Evolutionary conservation across 1,284 basidiomycete species (phyloP).

Genomic region (Marasmius fiardii): DNA sequence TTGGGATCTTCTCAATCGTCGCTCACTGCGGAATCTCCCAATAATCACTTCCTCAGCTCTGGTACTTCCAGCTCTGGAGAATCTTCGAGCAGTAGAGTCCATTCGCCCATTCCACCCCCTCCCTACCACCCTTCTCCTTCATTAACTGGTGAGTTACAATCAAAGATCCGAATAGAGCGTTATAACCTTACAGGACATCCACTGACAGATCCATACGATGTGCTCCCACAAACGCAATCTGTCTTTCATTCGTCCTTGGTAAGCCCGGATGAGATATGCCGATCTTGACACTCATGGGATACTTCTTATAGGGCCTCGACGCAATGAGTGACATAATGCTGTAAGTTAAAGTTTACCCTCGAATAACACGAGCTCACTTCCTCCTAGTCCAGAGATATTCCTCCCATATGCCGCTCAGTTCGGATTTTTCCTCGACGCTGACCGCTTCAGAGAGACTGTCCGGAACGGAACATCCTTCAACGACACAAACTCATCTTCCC

Average conservation of each 20-base stretch:
- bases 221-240: too few relatives aligned
- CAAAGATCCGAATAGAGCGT: too few relatives aligned
- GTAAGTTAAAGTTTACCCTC: background rate
- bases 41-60: slow-evolving; percentile 2
- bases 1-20: background rate
- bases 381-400: slow-evolving; percentile 16
- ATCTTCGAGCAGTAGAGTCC: background rate
- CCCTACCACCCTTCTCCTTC: background rate
- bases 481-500: slow-evolving; percentile 6
- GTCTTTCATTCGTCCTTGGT: background rate
- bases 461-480: background rate
- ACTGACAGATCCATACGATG: background rate
- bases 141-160: background rate
- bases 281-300: background rate
- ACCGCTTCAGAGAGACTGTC: slow-evolving; percentile 13
- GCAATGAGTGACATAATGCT: background rate
- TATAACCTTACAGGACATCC: too few relatives aligned
- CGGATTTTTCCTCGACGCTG: slow-evolving; percentile 19
- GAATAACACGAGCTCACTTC: background rate
- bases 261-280: background rate
- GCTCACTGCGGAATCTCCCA: background rate
- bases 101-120: background rate
- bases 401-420: slow-evolving; percentile 17
- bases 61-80: slow-evolving; percentile 4
- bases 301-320: background rate